phyloP scores from a whole-genome alignment of 2,329 filamentous ascomycete genomes.

The Parastagonospora nodorum region DNA sequence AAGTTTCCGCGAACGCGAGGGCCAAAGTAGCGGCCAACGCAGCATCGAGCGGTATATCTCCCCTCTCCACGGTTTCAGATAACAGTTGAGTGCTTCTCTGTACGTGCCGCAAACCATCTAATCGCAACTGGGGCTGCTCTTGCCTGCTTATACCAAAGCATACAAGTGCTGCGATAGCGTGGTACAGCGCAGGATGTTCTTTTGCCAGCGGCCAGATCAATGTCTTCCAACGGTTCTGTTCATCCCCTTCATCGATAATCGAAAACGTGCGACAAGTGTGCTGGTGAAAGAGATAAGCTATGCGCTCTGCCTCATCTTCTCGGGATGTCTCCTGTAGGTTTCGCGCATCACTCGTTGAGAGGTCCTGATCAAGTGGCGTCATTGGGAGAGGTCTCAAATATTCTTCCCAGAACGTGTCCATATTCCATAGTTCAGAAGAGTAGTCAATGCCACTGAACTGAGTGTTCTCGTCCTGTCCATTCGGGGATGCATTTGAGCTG shows the following conservation, averaged over 20 bases:
- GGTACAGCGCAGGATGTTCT: constrained; percentile 65
- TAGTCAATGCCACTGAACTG: constrained; percentile 7
- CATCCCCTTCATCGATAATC: constrained; percentile 64
- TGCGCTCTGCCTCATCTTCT: constrained; percentile 14
- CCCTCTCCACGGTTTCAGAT: constrained; percentile 56
- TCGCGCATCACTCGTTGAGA: neutral
- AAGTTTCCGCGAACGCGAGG: constrained; percentile 70
- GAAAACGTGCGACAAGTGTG: constrained; percentile 71
- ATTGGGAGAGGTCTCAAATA: constrained; percentile 10
- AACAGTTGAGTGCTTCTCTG: constrained; percentile 63
- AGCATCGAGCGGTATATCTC: constrained; percentile 64
- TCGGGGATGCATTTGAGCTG: constrained; percentile 2
- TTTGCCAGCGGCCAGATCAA: constrained; percentile 69
- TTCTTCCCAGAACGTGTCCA: constrained; percentile 19
- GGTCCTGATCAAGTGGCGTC: constrained; percentile 5
- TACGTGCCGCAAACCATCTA: constrained; percentile 69
- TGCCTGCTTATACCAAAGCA: constrained; percentile 65
- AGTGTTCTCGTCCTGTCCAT: neutral
- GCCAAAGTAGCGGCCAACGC: constrained; percentile 69
- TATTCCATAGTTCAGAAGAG: constrained; percentile 16
- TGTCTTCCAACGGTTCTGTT: constrained; percentile 71
- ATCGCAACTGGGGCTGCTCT: constrained; percentile 58
- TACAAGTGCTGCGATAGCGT: constrained; percentile 69
- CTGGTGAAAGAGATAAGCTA: constrained; percentile 58
- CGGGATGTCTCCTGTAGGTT: neutral